Conservation (phyloP, 1,284 basidiomycete species). For the Sphagnurus paluster region DNA sequence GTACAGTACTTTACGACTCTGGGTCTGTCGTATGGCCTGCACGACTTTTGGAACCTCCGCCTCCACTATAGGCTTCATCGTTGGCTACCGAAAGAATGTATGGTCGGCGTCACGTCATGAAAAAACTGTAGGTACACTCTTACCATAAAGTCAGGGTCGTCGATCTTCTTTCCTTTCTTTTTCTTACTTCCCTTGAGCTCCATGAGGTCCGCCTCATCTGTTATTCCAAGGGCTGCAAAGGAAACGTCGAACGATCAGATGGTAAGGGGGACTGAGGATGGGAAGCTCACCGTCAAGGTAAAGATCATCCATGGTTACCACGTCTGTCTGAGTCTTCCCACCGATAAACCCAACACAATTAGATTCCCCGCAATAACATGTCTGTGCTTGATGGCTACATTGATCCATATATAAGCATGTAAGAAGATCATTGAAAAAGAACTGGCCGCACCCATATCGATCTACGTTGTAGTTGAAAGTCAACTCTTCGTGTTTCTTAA, state of each 20-base stretch:
- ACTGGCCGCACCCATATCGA: slow-evolving; percentile 92
- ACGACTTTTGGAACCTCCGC: slow-evolving; percentile 90
- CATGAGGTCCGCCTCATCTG: slow-evolving; percentile 83
- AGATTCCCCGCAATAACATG: slow-evolving; percentile 93
- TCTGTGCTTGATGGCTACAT: slow-evolving; percentile 88
- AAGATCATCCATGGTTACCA: slow-evolving; percentile 91
- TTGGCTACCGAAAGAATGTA: slow-evolving; percentile 50
- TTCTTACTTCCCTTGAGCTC: slow-evolving; percentile 88
- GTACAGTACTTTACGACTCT: slow-evolving; percentile 79
- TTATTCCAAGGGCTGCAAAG: slow-evolving; percentile 85
- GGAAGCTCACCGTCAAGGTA: slow-evolving; percentile 81
- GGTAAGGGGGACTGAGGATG: background rate
- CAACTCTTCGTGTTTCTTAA: slow-evolving; percentile 86
- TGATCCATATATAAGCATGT: background rate
- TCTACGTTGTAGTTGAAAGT: slow-evolving; percentile 99
- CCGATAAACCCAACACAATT: slow-evolving; percentile 97
- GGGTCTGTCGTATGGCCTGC: slow-evolving; percentile 88
- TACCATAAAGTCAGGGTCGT: slow-evolving; percentile 87
- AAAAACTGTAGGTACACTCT: too few species aligned
- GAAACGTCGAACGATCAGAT: slow-evolving; percentile 8
- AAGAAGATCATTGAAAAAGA: slow-evolving; percentile 1
- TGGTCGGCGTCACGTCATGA: too few species aligned
- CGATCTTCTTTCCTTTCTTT: slow-evolving; percentile 90
- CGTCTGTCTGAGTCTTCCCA: slow-evolving; percentile 98
- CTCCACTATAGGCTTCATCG: slow-evolving; percentile 72